Evolutionary conservation across 148 eudicot species (phyloP).

Genomic region (Drosera capensis): DNA sequence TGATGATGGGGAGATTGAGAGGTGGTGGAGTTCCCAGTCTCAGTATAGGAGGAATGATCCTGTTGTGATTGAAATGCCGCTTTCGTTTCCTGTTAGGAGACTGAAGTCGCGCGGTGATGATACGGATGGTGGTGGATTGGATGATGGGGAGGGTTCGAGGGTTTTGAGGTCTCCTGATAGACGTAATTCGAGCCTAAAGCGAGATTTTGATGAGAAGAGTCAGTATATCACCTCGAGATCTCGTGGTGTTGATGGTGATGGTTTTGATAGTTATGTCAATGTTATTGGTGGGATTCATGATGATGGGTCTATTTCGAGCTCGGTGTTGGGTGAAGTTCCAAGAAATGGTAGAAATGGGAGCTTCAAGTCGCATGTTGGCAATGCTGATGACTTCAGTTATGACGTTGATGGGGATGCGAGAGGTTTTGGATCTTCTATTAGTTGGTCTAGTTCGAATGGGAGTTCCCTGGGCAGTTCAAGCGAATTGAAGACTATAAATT

Average conservation of each 20-base stretch:
- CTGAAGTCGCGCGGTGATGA: slow-evolving; percentile 38
- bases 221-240: slow-evolving; percentile 6
- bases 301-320: slow-evolving; percentile 21
- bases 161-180: slow-evolving; percentile 21
- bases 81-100: slow-evolving; percentile 82
- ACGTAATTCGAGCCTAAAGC: slow-evolving; percentile 23
- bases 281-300: slow-evolving; percentile 4
- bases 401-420: slow-evolving; percentile 5
- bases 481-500: slow-evolving; percentile 8
- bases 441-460: slow-evolving; percentile 15
- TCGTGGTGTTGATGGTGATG: not conserved
- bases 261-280: not conserved
- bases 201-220: slow-evolving; percentile 11
- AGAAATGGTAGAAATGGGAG: slow-evolving; percentile 10
- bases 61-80: slow-evolving; percentile 38
- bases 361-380: slow-evolving; percentile 3
- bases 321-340: slow-evolving; percentile 19
- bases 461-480: slow-evolving; percentile 18
- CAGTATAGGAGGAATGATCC: slow-evolving; percentile 67
- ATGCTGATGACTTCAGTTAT: slow-evolving; percentile 3
- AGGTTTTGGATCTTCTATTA: slow-evolving; percentile 10
- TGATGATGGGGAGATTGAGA: slow-evolving; percentile 27
- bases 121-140: slow-evolving; percentile 7
- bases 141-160: slow-evolving; percentile 10
- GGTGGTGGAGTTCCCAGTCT: slow-evolving; percentile 70